phyloP scores from a whole-genome alignment of 257 asterid species.

The Solanum bulbocastanum region DNA sequence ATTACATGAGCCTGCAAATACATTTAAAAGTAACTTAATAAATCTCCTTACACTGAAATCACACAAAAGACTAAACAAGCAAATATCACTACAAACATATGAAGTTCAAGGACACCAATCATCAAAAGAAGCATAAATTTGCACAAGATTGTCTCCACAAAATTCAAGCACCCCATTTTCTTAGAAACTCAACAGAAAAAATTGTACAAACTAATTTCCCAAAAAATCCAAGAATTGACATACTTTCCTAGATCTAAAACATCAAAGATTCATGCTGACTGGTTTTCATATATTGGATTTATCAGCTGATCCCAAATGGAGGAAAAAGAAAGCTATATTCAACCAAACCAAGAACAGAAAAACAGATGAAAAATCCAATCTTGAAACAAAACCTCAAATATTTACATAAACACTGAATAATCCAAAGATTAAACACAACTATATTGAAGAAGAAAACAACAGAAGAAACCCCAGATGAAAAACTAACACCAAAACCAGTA shows the following conservation, averaged over 20 bases:
- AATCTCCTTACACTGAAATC: background rate
- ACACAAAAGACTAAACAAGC: background rate
- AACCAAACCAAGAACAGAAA: background rate
- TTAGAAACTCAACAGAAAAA: conserved; percentile 4
- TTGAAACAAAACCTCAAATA: background rate
- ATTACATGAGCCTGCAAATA: conserved; percentile 19
- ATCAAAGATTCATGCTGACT: background rate
- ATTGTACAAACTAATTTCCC: background rate
- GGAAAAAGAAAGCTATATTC: background rate
- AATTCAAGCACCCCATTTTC: background rate
- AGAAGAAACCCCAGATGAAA: background rate
- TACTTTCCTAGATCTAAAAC: conserved; percentile 13
- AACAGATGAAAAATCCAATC: background rate
- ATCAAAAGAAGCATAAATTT: background rate
- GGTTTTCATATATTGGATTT: background rate
- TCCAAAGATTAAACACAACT: background rate
- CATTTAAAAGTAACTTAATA: background rate
- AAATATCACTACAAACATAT: conserved; percentile 19
- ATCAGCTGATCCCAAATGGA: background rate
- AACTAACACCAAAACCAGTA: background rate
- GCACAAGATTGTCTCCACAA: background rate
- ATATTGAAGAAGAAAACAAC: background rate
- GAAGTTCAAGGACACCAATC: conserved; percentile 9
- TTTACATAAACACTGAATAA: background rate
- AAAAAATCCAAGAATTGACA: background rate